These are phyloP conservation scores for Penicillium ucsense DNA, from an alignment of 495 filamentous ascomycete genomes.

Conservation along the genomic window DNA sequence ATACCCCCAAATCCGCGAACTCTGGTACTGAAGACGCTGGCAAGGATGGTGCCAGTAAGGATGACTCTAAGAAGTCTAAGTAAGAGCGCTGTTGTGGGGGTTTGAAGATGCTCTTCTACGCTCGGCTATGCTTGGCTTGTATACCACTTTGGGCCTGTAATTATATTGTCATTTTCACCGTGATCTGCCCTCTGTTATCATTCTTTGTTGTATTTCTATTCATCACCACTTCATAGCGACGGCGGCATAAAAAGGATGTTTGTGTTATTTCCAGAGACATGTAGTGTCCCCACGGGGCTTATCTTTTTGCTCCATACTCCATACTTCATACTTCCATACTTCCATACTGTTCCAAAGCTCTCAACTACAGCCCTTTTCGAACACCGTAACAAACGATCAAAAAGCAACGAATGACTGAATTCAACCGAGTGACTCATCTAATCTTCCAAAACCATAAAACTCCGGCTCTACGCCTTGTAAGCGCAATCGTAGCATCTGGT, in stretches of 20 bases:
- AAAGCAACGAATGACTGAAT: neutral
- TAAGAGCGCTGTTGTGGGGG: neutral
- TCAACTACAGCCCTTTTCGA: too few relatives aligned
- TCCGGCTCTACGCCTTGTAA: neutral
- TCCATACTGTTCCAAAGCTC: neutral
- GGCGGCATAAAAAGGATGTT: slow-evolving; percentile 27
- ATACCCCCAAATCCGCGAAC: slow-evolving; percentile 22
- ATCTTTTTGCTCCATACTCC: slow-evolving; percentile 14
- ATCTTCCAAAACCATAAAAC: too few relatives aligned
- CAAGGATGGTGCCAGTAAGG: slow-evolving; percentile 30
- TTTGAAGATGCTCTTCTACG: too few relatives aligned
- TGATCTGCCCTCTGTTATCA: slow-evolving; percentile 16
- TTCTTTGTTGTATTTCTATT: slow-evolving; percentile 5
- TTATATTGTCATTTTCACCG: slow-evolving; percentile 21
- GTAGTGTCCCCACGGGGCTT: too few relatives aligned
- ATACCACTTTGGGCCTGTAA: slow-evolving; percentile 22
- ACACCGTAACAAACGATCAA: too few relatives aligned
- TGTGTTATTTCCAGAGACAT: too few relatives aligned
- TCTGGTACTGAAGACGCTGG: slow-evolving; percentile 17
- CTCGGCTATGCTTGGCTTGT: neutral
- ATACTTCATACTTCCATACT: slow-evolving; percentile 7
- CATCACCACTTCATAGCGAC: slow-evolving; percentile 33
- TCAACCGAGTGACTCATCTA: neutral
- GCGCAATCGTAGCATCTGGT: neutral
- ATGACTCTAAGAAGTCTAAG: slow-evolving; percentile 46